Evolutionary conservation across 2,329 filamentous ascomycete species (phyloP).

Genomic region (Incumbomyces lentus): DNA sequence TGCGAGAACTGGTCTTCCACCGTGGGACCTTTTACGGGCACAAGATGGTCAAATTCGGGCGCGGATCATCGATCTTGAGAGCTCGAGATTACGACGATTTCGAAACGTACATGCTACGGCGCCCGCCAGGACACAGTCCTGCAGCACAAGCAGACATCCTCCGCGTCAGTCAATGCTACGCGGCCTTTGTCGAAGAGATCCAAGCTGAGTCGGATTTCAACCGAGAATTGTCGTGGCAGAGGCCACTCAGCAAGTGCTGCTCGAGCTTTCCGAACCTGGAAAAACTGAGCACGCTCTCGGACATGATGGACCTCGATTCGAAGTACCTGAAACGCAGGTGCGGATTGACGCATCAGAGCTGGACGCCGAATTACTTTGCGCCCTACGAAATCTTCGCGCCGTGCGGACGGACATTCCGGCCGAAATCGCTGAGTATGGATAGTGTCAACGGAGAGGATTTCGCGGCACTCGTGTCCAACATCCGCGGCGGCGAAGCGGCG

Average conservation of each 20-base stretch:
- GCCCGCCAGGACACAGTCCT: background rate
- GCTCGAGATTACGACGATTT: conserved; percentile 6
- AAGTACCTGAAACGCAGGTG: conserved; percentile 1
- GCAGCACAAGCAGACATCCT: background rate
- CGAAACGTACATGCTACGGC: background rate
- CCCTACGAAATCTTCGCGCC: conserved; percentile 5
- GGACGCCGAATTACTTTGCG: conserved; percentile 5
- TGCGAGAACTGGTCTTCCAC: conserved; percentile 4
- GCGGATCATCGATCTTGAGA: background rate
- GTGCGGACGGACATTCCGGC: background rate
- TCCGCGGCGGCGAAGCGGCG: background rate
- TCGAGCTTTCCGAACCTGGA: conserved; percentile 4
- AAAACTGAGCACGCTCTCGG: background rate
- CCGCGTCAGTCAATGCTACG: conserved; percentile 4
- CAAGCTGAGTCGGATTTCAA: conserved; percentile 3
- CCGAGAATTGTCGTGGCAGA: background rate
- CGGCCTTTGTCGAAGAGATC: conserved; percentile 2
- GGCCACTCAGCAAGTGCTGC: background rate
- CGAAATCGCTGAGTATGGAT: background rate
- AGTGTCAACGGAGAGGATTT: conserved; percentile 4
- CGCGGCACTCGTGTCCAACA: conserved; percentile 1
- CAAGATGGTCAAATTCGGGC: conserved; percentile 1
- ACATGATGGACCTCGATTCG: background rate
- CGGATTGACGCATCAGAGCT: conserved; percentile 1
- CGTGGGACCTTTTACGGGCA: conserved; percentile 6